Base-by-base conservation (phyloP, 805 yeast genomes). In the Zygosaccharomyces siamensis region DNA sequence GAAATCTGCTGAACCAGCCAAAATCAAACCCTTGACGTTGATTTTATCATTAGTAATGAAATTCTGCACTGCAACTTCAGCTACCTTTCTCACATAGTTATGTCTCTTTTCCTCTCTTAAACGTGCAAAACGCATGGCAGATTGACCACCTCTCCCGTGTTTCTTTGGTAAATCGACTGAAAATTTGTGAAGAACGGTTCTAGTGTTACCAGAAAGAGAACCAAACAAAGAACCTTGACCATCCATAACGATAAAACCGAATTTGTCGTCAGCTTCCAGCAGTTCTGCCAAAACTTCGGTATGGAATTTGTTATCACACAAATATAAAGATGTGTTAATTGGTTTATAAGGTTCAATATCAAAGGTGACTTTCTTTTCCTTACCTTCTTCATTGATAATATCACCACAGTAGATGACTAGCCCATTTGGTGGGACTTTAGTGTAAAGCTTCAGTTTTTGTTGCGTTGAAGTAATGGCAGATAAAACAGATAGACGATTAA, bases 121-220 rank as follows among this genome's bases (percentile, higher is more conserved):
- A 79, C 99, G 90, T 23, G 97, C 84, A 77, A 93, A 93, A 88
- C 99, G 98, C 60, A 93, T 69, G 39, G 99, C 99, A 54, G 99
- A 93, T 76, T 93, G 99, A 85, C 99, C 99, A 86, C 99, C 99
- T 80, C 99, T 86, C 65, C 99, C 99, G 78, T 93, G 99, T 88
- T 93, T 93, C 77, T 93, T 93, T 62, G 99, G 99, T 62, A 93
- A 77, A 71, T 93, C 99, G 48, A 93, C 99, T 1, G 89, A 86
- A 73, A 93, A 93, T 72, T 93, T 93, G 72, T 92, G 96, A 65
- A 93, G 76, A 39, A 93, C 88, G 54, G 93, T 97, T 76, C 99
- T 85, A 41, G 96, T 90, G 74, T 93, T 93, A 69, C 99, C 99
- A 39, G 95, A 83, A 48, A 93, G 81, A 16, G 95, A 79, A 72